phyloP scores from a whole-genome alignment of 2,329 filamentous ascomycete genomes.

The Fusarium setosum region DNA sequence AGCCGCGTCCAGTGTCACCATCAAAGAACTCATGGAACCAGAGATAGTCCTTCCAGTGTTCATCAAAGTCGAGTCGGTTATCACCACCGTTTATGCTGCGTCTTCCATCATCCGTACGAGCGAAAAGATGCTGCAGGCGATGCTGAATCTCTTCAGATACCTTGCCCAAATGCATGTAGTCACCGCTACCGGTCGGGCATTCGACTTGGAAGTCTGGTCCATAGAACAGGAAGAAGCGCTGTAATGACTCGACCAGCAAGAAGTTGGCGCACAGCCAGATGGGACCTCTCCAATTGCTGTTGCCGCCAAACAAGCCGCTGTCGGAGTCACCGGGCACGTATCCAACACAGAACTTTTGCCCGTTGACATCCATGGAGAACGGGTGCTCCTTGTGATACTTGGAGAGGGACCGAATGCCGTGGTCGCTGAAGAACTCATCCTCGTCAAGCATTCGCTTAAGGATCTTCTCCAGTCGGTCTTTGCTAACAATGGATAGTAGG shows the following conservation, averaged over 20 bases:
- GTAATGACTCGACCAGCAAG: conserved; percentile 91
- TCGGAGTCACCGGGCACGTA: conserved; percentile 98
- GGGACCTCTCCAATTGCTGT: conserved; percentile 97
- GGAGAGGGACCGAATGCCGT: conserved; percentile 92
- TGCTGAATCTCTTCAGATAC: conserved; percentile 97
- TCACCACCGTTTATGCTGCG: conserved; percentile 89
- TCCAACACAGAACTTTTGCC: conserved; percentile 85
- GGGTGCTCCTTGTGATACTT: conserved; percentile 92
- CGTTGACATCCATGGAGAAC: conserved; percentile 95
- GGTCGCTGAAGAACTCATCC: conserved; percentile 89
- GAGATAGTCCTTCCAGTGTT: conserved; percentile 84
- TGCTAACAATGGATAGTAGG: conserved; percentile 89
- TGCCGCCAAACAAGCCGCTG: conserved; percentile 93
- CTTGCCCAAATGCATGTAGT: conserved; percentile 95
- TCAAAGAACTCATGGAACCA: conserved; percentile 99
- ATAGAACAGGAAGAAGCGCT: conserved; percentile 96
- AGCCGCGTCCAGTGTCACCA: conserved; percentile 86
- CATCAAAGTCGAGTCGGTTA: conserved; percentile 89
- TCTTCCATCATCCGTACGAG: conserved; percentile 83
- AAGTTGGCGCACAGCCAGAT: conserved; percentile 98
- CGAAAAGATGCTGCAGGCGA: conserved; percentile 91
- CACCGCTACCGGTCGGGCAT: conserved; percentile 92
- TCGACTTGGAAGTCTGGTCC: conserved; percentile 89
- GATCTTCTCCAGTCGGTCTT: conserved; percentile 90
- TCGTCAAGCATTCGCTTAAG: conserved; percentile 93